These are phyloP conservation scores for Fusarium cyanostomum DNA, from an alignment of 2,329 filamentous ascomycete genomes.

Conservation along the genomic window DNA sequence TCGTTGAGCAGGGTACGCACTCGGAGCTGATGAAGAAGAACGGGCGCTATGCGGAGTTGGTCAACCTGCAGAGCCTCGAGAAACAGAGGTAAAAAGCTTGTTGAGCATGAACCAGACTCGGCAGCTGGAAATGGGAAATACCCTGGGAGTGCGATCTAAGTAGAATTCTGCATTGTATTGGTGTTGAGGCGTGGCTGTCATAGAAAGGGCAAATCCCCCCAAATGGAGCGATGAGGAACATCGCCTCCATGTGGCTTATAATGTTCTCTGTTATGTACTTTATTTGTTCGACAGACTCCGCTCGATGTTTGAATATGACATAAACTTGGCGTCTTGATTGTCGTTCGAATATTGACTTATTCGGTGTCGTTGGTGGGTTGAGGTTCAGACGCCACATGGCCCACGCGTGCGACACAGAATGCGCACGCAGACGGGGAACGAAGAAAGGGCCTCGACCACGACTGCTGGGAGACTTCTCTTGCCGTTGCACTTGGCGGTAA, in stretches of 20 bases:
- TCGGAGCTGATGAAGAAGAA: conserved; percentile 73
- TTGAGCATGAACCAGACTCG: not conserved
- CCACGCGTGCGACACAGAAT: not conserved
- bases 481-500: not conserved
- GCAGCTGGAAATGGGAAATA: not conserved
- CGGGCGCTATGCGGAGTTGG: conserved; percentile 80
- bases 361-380: not conserved
- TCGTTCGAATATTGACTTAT: not conserved
- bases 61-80: conserved; percentile 81
- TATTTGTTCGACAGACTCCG: conserved; percentile 18
- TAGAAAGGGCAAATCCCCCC: conserved; percentile 2
- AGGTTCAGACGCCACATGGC: conserved; percentile 12
- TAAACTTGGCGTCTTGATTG: not conserved
- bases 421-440: conserved; percentile 25
- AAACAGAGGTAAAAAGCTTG: conserved; percentile 54
- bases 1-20: conserved; percentile 88
- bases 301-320: not conserved
- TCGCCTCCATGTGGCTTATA: conserved; percentile 10
- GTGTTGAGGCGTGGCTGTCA: conserved; percentile 24
- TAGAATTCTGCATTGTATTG: conserved; percentile 18
- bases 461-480: conserved; percentile 2
- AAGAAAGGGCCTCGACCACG: conserved; percentile 16
- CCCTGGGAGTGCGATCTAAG: not conserved
- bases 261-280: conserved; percentile 12
- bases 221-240: conserved; percentile 1